Base-by-base conservation (phyloP, 176 grass and related monocot genomes). In the Poa annua region DNA sequence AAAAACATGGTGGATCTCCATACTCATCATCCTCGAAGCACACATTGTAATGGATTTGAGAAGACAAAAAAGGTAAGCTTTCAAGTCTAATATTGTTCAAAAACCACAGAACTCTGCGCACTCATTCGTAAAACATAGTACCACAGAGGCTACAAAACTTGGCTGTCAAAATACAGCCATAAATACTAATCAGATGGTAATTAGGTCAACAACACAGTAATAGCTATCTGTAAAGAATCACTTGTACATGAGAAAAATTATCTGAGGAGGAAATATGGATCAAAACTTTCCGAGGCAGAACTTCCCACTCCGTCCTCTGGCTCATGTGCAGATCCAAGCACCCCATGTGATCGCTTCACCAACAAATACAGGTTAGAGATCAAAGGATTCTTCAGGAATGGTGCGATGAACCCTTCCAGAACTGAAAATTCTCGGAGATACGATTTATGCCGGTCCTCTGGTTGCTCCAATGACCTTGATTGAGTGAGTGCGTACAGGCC, bases 351-450 rank as follows among this genome's bases (percentile, higher is more conserved):
- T 45, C 73, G 55, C 49, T 88, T 86, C 62, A 95, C 89, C 54
- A 88, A 49, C 66, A 54, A 61, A 78, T 95, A 90, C 38, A 98
- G 81, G 81, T 91, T 93, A 65, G 63, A 86, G 63, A 98, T 92
- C 86, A 98, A 87, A 78, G 96, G 96, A 74, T 98, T 98, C 54
- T 85, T 89, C n/a, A 96, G 85, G 85, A 98, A 98, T 29, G 96
- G 91, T 36, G 34, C 34, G 62, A 98, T 81, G 56, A 90, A 74
- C 13, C 65, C 66, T 69, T 85, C 47, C 19, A 98, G 79, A 35
- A 92, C 78, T 57, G 68, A 77, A 53, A 93, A 90, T 33, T 92
- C 77, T 38, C 55, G 81, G 62, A 88, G 81, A 79, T 92, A 97
- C 19, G 65, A 26, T 24, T 52, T 51, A 86, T 56, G 19, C 1